These are phyloP conservation scores for Lepiota brunneoincarnata DNA, from an alignment of 768 basidiomycete genomes.

Conservation along the genomic window DNA sequence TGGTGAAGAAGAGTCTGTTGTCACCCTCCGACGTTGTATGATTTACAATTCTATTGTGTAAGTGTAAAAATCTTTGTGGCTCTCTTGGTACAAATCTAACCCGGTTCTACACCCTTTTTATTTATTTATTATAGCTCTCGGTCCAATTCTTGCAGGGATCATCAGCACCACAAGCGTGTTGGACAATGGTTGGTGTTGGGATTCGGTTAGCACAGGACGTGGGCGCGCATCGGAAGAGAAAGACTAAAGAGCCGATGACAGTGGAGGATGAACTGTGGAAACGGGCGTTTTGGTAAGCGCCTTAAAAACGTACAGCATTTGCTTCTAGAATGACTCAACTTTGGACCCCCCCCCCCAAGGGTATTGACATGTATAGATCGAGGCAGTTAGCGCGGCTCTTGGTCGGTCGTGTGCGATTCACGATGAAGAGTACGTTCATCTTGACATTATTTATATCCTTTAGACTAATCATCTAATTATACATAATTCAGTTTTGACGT, in stretches of 20 bases:
- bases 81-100: neutral
- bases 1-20: constrained; percentile 61
- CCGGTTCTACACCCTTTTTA: neutral
- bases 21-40: constrained; percentile 65
- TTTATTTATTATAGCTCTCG: constrained; percentile 37
- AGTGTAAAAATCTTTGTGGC: constrained; percentile 20
- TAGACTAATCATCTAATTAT: neutral
- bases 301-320: neutral
- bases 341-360: too few species aligned
- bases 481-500: constrained; percentile 59
- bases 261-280: constrained; percentile 76
- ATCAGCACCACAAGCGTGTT: constrained; percentile 60
- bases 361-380: constrained; percentile 54
- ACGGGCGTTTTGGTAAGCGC: constrained; percentile 56
- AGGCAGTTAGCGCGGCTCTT: constrained; percentile 45
- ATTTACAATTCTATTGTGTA: constrained; percentile 67
- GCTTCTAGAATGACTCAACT: neutral
- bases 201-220: constrained; percentile 77
- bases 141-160: constrained; percentile 54
- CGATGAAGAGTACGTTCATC: constrained; percentile 65
- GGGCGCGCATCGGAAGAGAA: constrained; percentile 59
- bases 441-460: neutral
- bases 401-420: constrained; percentile 78
- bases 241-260: constrained; percentile 29
- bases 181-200: constrained; percentile 71